A percentile compares a stretch with the other conserved stretches of the same genome.
phyloP scores from a whole-genome alignment of 257 asterid genomes.

The Leonotis leonurus region DNA sequence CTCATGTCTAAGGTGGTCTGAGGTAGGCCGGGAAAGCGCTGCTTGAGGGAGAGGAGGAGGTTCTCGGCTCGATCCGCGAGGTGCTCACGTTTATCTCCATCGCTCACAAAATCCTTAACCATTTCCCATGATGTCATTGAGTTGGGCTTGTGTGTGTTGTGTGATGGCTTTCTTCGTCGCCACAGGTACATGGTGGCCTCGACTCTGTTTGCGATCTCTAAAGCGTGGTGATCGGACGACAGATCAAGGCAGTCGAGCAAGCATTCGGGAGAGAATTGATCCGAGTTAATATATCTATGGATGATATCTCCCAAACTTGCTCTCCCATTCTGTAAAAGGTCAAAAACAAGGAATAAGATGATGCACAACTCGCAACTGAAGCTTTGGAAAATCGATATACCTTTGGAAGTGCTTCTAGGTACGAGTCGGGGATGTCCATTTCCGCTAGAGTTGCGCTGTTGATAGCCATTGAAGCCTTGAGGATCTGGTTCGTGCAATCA shows the following conservation, averaged over 20 bases:
- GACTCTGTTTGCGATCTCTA: slow-evolving; percentile 61
- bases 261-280: slow-evolving; percentile 57
- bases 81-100: slow-evolving; percentile 48
- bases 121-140: slow-evolving; percentile 71
- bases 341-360: background rate
- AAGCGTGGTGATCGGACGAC: slow-evolving; percentile 68
- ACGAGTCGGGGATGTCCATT: slow-evolving; percentile 60
- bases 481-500: slow-evolving; percentile 69
- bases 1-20: slow-evolving; percentile 69
- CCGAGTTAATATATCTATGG: slow-evolving; percentile 44
- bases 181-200: slow-evolving; percentile 56
- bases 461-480: slow-evolving; percentile 78
- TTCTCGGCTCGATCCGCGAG: slow-evolving; percentile 67
- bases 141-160: slow-evolving; percentile 24
- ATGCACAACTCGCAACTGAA: too few relatives aligned
- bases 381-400: too few relatives aligned
- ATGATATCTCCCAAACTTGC: slow-evolving; percentile 63
- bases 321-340: slow-evolving; percentile 46
- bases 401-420: slow-evolving; percentile 65
- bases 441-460: slow-evolving; percentile 57
- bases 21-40: slow-evolving; percentile 60
- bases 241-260: slow-evolving; percentile 66
- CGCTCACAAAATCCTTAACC: slow-evolving; percentile 61
- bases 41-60: slow-evolving; percentile 61
- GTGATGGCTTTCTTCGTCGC: slow-evolving; percentile 38